A percentile compares a stretch with the other conserved stretches of the same genome.
These are phyloP conservation scores for Podospora sp. DNA, from an alignment of 495 filamentous ascomycete genomes.

Conservation along the genomic window DNA sequence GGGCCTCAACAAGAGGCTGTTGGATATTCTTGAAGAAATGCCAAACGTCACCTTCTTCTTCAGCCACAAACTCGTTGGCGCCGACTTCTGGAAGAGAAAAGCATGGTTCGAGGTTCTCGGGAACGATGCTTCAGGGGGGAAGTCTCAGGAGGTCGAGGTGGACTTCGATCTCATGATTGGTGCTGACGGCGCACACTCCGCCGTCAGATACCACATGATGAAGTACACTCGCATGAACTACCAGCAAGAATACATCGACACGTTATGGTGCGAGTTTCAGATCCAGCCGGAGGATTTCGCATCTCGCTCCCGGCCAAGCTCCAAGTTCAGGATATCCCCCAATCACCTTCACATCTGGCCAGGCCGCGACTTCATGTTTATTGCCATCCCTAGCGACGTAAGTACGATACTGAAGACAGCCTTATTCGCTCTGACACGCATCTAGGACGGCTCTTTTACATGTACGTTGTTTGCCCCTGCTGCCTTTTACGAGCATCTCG, in stretches of 20 bases:
- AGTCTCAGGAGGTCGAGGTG: slow-evolving; percentile 63
- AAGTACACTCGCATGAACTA: slow-evolving; percentile 87
- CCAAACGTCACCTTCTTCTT: slow-evolving; percentile 91
- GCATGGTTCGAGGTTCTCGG: slow-evolving; percentile 82
- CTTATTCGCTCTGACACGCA: slow-evolving; percentile 14
- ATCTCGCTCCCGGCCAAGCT: slow-evolving; percentile 43
- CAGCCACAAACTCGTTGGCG: slow-evolving; percentile 85
- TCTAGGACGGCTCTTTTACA: slow-evolving; percentile 83
- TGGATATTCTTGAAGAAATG: slow-evolving; percentile 80
- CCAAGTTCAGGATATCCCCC: slow-evolving; percentile 76
- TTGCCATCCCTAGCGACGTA: slow-evolving; percentile 82
- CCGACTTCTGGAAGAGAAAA: slow-evolving; percentile 73
- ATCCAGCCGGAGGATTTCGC: slow-evolving; percentile 54
- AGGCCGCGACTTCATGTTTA: slow-evolving; percentile 91
- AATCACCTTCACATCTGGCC: slow-evolving; percentile 99
- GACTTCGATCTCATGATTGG: slow-evolving; percentile 91
- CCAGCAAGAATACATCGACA: slow-evolving; percentile 94
- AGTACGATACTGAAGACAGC: slow-evolving; percentile 14
- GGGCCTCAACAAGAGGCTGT: slow-evolving; percentile 78
- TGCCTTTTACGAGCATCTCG: slow-evolving; percentile 58
- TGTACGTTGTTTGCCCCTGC: slow-evolving; percentile 89
- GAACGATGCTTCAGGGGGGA: slow-evolving; percentile 21
- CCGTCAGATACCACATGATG: slow-evolving; percentile 89
- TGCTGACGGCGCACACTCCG: slow-evolving; percentile 94
- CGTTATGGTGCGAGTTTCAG: slow-evolving; percentile 94